A percentile compares a stretch with the other conserved stretches of the same genome.
phyloP scores from a whole-genome alignment of 2,329 filamentous ascomycete species.

The Chrysoporthe austroafricana region DNA sequence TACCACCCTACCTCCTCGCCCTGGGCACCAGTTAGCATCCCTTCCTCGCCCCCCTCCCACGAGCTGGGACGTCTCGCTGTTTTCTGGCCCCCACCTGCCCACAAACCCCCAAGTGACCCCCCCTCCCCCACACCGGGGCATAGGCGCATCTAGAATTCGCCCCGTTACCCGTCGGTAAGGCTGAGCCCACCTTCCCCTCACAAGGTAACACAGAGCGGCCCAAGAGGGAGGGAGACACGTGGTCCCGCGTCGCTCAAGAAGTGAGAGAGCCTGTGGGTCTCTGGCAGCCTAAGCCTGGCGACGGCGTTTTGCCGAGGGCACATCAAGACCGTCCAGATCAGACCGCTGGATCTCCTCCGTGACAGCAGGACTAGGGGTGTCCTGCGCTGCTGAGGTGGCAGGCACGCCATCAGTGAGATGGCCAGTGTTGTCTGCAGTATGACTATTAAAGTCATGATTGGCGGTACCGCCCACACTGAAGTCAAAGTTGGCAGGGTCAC shows the following conservation, averaged over 20 bases:
- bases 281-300: slow-evolving; percentile 33
- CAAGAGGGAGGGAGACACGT: neutral
- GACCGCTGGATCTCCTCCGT: slow-evolving; percentile 56
- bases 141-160: neutral
- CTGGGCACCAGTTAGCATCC: neutral
- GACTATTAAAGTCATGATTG: neutral
- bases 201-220: neutral
- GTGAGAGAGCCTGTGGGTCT: neutral
- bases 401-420: slow-evolving; percentile 26
- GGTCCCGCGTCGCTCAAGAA: too few relatives aligned
- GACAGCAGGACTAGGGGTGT: slow-evolving; percentile 50
- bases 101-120: too few relatives aligned
- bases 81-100: neutral
- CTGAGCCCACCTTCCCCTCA: neutral
- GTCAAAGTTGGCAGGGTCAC: slow-evolving; percentile 25
- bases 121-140: neutral
- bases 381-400: slow-evolving; percentile 32
- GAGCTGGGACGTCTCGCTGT: neutral
- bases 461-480: slow-evolving; percentile 19
- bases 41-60: neutral
- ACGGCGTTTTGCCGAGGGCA: slow-evolving; percentile 38
- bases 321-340: slow-evolving; percentile 41
- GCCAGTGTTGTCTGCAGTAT: neutral
- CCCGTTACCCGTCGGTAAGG: neutral
- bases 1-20: neutral